These are phyloP conservation scores for Endocladia muricata DNA, from an alignment of 31 red algal species.

Conservation along the genomic window DNA sequence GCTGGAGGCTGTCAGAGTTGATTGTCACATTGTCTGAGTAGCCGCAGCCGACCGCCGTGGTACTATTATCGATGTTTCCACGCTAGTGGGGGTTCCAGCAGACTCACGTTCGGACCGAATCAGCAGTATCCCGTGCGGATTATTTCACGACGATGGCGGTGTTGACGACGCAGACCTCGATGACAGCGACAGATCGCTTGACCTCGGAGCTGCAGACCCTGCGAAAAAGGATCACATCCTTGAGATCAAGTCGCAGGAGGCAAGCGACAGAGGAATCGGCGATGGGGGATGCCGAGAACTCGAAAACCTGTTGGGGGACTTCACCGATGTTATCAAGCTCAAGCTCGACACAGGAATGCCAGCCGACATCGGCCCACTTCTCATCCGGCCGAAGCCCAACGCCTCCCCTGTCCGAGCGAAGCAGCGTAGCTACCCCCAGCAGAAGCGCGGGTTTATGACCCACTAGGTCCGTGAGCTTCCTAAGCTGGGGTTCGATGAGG, in stretches of 20 bases:
- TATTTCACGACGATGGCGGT: background rate
- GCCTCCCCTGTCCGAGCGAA: background rate
- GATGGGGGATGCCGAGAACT: background rate
- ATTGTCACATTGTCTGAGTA: background rate
- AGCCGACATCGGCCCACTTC: background rate
- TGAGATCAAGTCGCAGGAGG: background rate
- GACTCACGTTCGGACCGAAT: constrained; percentile 1
- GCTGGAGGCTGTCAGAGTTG: background rate
- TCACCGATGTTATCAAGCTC: background rate
- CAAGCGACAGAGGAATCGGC: background rate
- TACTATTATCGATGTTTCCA: background rate
- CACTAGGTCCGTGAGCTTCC: background rate
- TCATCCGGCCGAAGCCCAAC: background rate
- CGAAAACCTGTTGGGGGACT: background rate
- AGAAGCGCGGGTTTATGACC: constrained; percentile 16
- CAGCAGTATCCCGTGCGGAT: background rate
- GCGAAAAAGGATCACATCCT: background rate
- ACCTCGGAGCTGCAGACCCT: constrained; percentile 5
- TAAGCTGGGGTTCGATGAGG: constrained; percentile 6
- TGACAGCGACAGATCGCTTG: constrained; percentile 7
- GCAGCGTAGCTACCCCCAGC: background rate
- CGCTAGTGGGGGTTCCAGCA: background rate
- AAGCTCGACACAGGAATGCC: constrained; percentile 1
- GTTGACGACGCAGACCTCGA: constrained; percentile 28
- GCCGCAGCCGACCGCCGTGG: constrained; percentile 1